Percentiles rank a stretch among this genome's conserved stretches.
phyloP scores from a whole-genome alignment of 352 stramenopile species.

The Aphanomyces invadans region DNA sequence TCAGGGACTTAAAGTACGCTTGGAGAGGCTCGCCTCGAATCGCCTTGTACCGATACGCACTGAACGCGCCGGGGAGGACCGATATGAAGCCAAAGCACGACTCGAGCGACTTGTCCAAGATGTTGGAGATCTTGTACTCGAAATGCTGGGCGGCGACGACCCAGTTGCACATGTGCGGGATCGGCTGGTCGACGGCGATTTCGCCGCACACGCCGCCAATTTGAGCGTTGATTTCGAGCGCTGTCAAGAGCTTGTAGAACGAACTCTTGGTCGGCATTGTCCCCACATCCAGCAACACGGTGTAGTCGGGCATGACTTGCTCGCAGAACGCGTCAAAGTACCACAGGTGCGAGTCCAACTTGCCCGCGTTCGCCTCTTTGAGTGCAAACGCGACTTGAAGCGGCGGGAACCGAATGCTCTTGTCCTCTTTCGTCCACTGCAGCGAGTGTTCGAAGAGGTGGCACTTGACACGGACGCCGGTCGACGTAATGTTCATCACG shows the following conservation, averaged over 20 bases:
- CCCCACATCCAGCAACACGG: conserved; percentile 74
- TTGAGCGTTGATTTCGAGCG: conserved; percentile 70
- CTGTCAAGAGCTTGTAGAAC: conserved; percentile 67
- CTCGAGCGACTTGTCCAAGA: conserved; percentile 81
- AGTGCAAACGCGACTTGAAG: conserved; percentile 74
- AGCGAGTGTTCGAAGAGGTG: conserved; percentile 83
- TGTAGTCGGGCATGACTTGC: conserved; percentile 78
- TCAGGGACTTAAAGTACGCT: conserved; percentile 82
- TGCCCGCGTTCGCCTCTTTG: conserved; percentile 75
- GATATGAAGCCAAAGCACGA: conserved; percentile 85
- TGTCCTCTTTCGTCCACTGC: conserved; percentile 65
- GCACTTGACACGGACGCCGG: conserved; percentile 68
- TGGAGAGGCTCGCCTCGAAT: conserved; percentile 70
- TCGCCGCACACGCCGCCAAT: conserved; percentile 78
- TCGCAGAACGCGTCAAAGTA: conserved; percentile 78
- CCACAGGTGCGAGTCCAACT: conserved; percentile 81
- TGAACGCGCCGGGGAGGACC: conserved; percentile 78
- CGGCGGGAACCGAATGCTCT: conserved; percentile 42
- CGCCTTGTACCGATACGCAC: conserved; percentile 72
- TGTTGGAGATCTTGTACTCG: conserved; percentile 87
- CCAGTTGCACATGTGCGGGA: conserved; percentile 80
- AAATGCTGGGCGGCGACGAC: conserved; percentile 82
- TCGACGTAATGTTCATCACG: conserved; percentile 76
- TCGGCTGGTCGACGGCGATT: conserved; percentile 72
- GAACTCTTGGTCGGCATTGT: conserved; percentile 75